Evolutionary conservation across 1,139 yeast genomes (phyloP), one percentile per base, ranked within the genome.

Genomic region (Hyphopichia pseudoburtonii): DNA sequence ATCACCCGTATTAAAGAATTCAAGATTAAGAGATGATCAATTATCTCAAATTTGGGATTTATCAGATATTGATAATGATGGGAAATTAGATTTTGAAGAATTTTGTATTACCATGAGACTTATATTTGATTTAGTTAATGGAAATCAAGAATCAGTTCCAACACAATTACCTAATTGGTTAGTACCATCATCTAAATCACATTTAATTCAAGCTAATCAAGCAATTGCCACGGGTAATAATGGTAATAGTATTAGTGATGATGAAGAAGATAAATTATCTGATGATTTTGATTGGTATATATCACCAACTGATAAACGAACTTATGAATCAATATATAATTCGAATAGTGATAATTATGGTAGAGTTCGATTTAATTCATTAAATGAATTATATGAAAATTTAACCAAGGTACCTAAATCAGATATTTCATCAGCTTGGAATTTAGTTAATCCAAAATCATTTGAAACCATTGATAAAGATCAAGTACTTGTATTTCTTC

Each of bases 91-190:
- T 60, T 92, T 92, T 59, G 99, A 92, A 61, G 98, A 92, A 64
- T 92, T 92, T 61, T 92, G 97, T 58, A 88, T 92, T 45, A 92
- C 97, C 39, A 94, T 92, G 98, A 75, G 97, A 47, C 74, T 92
- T 43, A 86, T 90, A 34, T 94, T 89, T 58, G 98, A 92, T 60
- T 64, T 85, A 54, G 92, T 92, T 35, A 89, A 90, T 60, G 89
- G 90, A 21, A 82, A 80, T 31, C 69, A 75, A 34, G 58, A 71
- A 8, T 63, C 66, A 16, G 72, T 90, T 5, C 98, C 98, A 1
- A 60, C 66, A 17, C 73, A 74, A 36, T 72, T 92, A 40, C 98
- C 98, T 2, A 80, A 77, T 30, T 90, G 97, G 97, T 76, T 94
- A 46, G 76, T 92, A 42, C 98, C 98, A 1, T 82, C 92, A 5